Conservation (phyloP, 352 stramenopile species). For the Globisporangium spiculum region DNA sequence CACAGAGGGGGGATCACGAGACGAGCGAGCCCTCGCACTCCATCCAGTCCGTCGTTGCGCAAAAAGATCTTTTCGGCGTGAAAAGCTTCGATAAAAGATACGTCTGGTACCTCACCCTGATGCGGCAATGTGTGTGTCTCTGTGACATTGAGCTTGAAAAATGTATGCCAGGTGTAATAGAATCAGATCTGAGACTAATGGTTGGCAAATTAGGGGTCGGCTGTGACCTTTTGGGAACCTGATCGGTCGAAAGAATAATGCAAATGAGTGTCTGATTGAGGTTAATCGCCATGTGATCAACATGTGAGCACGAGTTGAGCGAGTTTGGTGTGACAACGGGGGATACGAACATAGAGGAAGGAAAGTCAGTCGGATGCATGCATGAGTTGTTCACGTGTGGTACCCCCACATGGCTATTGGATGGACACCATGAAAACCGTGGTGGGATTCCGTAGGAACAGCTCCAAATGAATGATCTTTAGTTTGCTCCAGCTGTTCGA, state of each 20-base stretch:
- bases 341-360: slow-evolving; percentile 2
- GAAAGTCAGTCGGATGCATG: neutral
- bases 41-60: neutral
- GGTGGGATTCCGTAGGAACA: slow-evolving; percentile 1
- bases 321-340: neutral
- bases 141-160: neutral
- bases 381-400: neutral
- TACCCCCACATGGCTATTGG: neutral
- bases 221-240: slow-evolving; percentile 3
- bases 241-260: slow-evolving; percentile 9
- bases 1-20: neutral
- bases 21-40: neutral
- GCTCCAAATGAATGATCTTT: neutral
- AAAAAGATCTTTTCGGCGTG: slow-evolving; percentile 16
- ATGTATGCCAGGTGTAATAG: neutral
- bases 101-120: slow-evolving; percentile 1
- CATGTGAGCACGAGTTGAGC: neutral
- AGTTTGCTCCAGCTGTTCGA: neutral
- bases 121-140: slow-evolving; percentile 6
- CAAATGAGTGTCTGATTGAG: neutral
- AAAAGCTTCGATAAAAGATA: slow-evolving; percentile 24
- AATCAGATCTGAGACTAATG: slow-evolving; percentile 3
- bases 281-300: neutral
- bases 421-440: neutral
- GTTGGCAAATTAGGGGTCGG: neutral